A percentile compares a stretch with the other conserved stretches of the same genome.
Evolutionary conservation across 129 eudicot genomes (phyloP).

Genomic region (Escallonia rubra): DNA sequence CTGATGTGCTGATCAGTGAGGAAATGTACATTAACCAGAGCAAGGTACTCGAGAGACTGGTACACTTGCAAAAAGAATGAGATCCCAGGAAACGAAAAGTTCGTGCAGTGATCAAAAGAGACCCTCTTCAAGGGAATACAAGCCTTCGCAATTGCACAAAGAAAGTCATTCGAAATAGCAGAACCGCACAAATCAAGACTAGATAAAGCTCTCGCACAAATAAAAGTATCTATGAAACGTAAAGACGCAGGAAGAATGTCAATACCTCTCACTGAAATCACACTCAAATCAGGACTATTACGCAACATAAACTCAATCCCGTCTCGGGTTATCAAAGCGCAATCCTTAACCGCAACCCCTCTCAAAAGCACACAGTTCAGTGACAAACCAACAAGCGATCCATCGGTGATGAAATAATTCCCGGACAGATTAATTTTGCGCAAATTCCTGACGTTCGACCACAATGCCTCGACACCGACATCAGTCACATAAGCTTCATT

Average conservation of each 20-base stretch:
- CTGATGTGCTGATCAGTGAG: conserved; percentile 25
- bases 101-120: conserved; percentile 20
- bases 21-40: conserved; percentile 19
- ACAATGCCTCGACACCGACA: conserved; percentile 35
- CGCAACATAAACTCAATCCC: conserved; percentile 34
- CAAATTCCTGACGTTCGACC: conserved; percentile 35
- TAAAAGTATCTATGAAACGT: conserved; percentile 4
- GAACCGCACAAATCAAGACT: conserved; percentile 33
- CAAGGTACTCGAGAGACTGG: conserved; percentile 32
- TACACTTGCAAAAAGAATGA: conserved; percentile 27
- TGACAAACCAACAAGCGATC: conserved; percentile 31
- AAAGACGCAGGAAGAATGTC: conserved; percentile 6
- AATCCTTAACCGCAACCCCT: conserved; percentile 24
- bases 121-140: conserved; percentile 39
- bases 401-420: conserved; percentile 42
- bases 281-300: conserved; percentile 26
- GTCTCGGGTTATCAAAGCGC: conserved; percentile 31
- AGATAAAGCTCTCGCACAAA: conserved; percentile 23
- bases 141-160: conserved; percentile 30
- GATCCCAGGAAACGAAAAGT: conserved; percentile 38
- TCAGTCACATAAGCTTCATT: conserved; percentile 37
- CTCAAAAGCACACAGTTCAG: conserved; percentile 32
- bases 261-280: conserved; percentile 19
- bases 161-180: conserved; percentile 39
- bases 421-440: conserved; percentile 34